These are phyloP conservation scores for Euphrasia confusa DNA, from an alignment of 257 asterid species.

Conservation along the genomic window DNA sequence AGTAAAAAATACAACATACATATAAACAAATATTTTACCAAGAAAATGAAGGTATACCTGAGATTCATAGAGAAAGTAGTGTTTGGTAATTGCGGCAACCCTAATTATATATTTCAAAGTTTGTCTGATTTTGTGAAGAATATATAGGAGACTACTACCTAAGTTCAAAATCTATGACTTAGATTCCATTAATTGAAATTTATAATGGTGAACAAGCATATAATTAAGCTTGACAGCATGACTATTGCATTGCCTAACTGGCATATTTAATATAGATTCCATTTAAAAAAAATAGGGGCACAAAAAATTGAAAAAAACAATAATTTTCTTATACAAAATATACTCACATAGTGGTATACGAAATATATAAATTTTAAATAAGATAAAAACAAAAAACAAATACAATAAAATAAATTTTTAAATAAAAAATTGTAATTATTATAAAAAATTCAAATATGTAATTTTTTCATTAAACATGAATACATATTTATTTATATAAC, in stretches of 20 bases:
- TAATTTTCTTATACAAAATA: too few species aligned
- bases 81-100: neutral
- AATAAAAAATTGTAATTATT: too few species aligned
- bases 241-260: neutral
- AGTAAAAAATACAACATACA: too few species aligned
- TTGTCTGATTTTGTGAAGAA: neutral
- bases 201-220: neutral
- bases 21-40: neutral
- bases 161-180: conserved; percentile 16
- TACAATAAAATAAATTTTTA: too few species aligned
- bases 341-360: too few species aligned
- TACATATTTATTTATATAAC: too few species aligned
- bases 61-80: neutral
- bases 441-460: too few species aligned
- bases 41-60: neutral
- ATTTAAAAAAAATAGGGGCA: too few species aligned
- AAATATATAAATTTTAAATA: too few species aligned
- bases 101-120: neutral
- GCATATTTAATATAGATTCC: neutral
- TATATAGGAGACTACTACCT: neutral
- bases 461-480: too few species aligned
- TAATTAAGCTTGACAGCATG: neutral
- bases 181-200: conserved; percentile 7
- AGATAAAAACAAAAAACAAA: too few species aligned
- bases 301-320: too few species aligned